phyloP scores from a whole-genome alignment of 2,329 filamentous ascomycete species.

The Sporothrix euskadiensis region DNA sequence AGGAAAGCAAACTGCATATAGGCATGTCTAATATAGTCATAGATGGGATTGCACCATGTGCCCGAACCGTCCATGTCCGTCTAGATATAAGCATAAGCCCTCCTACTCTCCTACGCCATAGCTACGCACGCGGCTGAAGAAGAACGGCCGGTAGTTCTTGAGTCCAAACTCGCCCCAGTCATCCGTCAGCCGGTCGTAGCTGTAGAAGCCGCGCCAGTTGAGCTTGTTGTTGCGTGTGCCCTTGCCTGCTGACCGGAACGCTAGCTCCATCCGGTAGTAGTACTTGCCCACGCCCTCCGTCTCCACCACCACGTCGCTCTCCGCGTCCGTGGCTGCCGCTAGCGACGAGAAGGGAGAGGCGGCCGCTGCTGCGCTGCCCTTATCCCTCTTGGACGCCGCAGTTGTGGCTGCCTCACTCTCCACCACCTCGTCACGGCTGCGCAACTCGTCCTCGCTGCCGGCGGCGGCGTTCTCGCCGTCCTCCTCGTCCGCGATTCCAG shows the following conservation, averaged over 20 bases:
- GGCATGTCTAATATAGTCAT: background rate
- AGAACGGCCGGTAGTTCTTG: constrained; percentile 64
- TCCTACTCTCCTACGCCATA: constrained; percentile 42
- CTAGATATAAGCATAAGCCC: background rate
- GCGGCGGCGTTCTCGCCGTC: constrained; percentile 25
- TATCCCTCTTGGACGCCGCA: background rate
- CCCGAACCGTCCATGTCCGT: background rate
- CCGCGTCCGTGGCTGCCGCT: constrained; percentile 46
- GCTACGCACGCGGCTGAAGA: constrained; percentile 66
- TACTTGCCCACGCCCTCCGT: constrained; percentile 86
- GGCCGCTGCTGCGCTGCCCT: background rate
- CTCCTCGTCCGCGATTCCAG: constrained; percentile 40
- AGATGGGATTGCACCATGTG: background rate
- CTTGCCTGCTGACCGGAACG: constrained; percentile 64
- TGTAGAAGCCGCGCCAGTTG: constrained; percentile 86
- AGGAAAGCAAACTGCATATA: background rate
- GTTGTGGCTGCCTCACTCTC: background rate
- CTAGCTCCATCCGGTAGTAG: constrained; percentile 78
- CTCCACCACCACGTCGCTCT: constrained; percentile 76
- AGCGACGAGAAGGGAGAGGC: constrained; percentile 3
- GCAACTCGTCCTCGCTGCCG: background rate
- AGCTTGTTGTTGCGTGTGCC: constrained; percentile 80
- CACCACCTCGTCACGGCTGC: constrained; percentile 8
- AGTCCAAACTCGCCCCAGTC: constrained; percentile 81
- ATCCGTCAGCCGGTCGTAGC: constrained; percentile 84